Evolutionary conservation across 2,329 filamentous ascomycete species (phyloP).

Genomic region (Graphilbum sp.): DNA sequence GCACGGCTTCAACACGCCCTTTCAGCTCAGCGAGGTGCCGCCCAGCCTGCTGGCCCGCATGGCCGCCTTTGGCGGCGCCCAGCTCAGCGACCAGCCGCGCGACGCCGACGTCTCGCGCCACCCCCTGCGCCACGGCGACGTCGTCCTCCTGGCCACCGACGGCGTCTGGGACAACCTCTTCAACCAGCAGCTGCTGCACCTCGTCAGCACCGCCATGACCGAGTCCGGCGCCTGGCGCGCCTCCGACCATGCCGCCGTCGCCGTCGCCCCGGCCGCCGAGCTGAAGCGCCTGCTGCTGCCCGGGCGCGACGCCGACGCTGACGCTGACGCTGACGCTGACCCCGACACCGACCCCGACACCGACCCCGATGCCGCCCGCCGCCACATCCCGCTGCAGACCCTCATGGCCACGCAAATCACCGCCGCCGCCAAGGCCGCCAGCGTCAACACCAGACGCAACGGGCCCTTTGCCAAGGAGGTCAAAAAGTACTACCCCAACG

Average conservation of each 20-base stretch:
- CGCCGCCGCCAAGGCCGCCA: conserved; percentile 68
- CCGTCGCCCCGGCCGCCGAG: conserved; percentile 31
- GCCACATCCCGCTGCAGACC: conserved; percentile 47
- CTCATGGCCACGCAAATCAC: conserved; percentile 66
- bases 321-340: conserved; percentile 21
- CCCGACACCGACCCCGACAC: conserved; percentile 11
- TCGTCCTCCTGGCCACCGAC: conserved; percentile 86
- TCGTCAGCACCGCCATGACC: conserved; percentile 65
- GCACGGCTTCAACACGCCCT: conserved; percentile 95
- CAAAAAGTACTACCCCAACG: conserved; percentile 69
- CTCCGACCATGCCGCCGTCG: conserved; percentile 35
- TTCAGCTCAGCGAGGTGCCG: conserved; percentile 80
- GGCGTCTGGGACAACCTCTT: conserved; percentile 94
- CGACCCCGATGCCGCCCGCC: background rate
- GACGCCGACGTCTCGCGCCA: conserved; percentile 71
- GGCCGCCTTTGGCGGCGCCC: conserved; percentile 65
- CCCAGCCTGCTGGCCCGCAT: conserved; percentile 63
- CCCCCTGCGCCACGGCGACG: conserved; percentile 71
- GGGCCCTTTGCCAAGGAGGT: conserved; percentile 93
- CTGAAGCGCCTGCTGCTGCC: conserved; percentile 22
- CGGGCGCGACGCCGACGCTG: background rate
- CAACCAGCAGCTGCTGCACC: conserved; percentile 70
- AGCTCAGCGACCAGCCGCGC: conserved; percentile 66
- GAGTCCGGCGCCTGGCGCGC: conserved; percentile 57
- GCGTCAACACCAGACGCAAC: conserved; percentile 64